phyloP scores from a whole-genome alignment of 768 basidiomycete genomes.

The Kwoniella newhampshirensis region DNA sequence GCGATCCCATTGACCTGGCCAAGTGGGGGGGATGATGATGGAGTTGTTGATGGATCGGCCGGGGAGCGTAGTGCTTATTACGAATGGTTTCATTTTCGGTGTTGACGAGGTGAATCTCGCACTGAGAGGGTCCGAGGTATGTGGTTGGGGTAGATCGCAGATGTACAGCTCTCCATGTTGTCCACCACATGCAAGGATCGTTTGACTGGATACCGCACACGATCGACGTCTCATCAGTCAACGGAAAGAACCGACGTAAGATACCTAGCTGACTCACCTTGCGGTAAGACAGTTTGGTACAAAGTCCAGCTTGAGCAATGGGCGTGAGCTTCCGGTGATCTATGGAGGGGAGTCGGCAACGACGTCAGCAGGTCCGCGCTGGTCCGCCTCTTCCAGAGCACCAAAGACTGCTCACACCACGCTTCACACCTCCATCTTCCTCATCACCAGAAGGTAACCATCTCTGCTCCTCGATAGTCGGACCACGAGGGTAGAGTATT shows the following conservation, averaged over 20 bases:
- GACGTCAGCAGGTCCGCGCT: not conserved
- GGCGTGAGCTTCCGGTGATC: conserved; percentile 24
- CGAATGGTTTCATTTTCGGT: conserved; percentile 26
- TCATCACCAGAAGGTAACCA: conserved; percentile 16
- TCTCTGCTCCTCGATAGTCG: conserved; percentile 16
- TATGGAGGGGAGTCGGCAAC: not conserved
- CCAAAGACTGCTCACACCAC: conserved; percentile 8
- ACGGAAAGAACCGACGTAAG: not conserved
- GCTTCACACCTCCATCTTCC: conserved; percentile 18
- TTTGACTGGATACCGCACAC: conserved; percentile 14
- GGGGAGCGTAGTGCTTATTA: conserved; percentile 33
- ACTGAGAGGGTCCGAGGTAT: not conserved
- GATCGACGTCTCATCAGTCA: too few species aligned
- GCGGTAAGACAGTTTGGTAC: conserved; percentile 52
- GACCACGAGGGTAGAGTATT: conserved; percentile 14
- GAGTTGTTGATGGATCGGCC: conserved; percentile 51
- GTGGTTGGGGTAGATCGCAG: conserved; percentile 32
- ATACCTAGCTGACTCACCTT: conserved; percentile 35
- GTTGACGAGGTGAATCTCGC: not conserved
- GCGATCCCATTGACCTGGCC: conserved; percentile 30
- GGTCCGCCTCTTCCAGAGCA: not conserved
- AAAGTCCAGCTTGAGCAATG: conserved; percentile 42
- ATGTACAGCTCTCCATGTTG: conserved; percentile 51
- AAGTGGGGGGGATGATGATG: conserved; percentile 42
- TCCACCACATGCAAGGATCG: conserved; percentile 49